A percentile compares a stretch with the other conserved stretches of the same genome.
phyloP scores from a whole-genome alignment of 768 basidiomycete species.

The Steccherinum ochraceum region DNA sequence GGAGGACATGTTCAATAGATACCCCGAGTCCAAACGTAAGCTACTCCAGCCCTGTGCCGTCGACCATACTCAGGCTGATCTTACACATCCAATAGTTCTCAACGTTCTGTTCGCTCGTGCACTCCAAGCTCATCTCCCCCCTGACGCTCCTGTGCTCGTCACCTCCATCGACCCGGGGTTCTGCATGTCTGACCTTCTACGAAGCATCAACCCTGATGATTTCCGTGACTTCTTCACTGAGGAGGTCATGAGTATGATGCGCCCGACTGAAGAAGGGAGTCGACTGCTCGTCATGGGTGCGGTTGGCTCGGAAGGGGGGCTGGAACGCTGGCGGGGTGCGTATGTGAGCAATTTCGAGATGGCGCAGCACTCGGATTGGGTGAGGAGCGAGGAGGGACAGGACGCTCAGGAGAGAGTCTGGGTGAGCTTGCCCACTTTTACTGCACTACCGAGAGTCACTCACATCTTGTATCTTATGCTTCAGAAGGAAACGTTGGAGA shows the following conservation, averaged over 20 bases:
- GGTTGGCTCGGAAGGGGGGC: slow-evolving; percentile 15
- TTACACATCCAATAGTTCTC: slow-evolving; percentile 21
- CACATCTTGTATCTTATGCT: background rate
- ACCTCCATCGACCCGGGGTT: slow-evolving; percentile 30
- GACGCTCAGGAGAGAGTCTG: slow-evolving; percentile 25
- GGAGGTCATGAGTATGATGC: slow-evolving; percentile 21
- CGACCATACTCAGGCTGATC: no score
- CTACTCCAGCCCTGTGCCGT: background rate
- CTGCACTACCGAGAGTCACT: background rate
- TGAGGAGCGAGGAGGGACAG: slow-evolving; percentile 25
- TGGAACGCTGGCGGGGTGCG: slow-evolving; percentile 17
- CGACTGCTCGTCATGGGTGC: slow-evolving; percentile 29
- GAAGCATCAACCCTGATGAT: slow-evolving; percentile 3
- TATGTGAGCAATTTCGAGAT: slow-evolving; percentile 23
- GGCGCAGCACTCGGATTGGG: slow-evolving; percentile 27
- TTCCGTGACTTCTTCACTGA: background rate
- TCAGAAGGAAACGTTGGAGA: background rate
- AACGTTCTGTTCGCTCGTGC: slow-evolving; percentile 30
- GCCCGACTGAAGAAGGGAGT: slow-evolving; percentile 28
- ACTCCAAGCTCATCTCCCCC: slow-evolving; percentile 25
- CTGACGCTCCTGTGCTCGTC: slow-evolving; percentile 22
- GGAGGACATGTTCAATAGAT: no score
- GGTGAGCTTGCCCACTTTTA: slow-evolving; percentile 19
- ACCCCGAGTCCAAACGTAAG: background rate
- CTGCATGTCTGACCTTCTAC: slow-evolving; percentile 25